phyloP scores from a whole-genome alignment of 1,284 basidiomycete genomes.

The Moesziomyces globuligerus region DNA sequence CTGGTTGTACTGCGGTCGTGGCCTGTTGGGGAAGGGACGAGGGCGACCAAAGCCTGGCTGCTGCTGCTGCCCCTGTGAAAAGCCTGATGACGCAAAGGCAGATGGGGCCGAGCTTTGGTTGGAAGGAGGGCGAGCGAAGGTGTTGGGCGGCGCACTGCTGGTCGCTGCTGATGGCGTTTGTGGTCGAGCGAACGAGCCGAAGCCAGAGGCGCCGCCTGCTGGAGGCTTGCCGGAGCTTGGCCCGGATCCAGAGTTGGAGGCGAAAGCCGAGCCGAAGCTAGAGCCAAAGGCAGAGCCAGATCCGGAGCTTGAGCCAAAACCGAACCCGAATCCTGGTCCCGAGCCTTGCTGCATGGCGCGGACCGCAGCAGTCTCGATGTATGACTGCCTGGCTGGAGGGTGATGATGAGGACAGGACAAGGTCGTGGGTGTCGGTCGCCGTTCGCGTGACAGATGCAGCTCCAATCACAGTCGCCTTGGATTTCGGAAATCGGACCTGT shows the following conservation, averaged over 20 bases:
- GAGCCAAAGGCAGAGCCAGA: slow-evolving; percentile 9
- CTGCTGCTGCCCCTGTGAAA: slow-evolving; percentile 10
- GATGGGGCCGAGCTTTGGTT: slow-evolving; percentile 4
- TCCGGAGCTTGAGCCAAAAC: not conserved
- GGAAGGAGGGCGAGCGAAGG: slow-evolving; percentile 24
- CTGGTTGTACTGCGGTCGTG: slow-evolving; percentile 15
- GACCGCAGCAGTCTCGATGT: not conserved
- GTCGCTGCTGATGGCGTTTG: slow-evolving; percentile 18
- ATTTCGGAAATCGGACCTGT: not conserved
- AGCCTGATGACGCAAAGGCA: slow-evolving; percentile 9
- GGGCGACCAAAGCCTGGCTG: slow-evolving; percentile 11
- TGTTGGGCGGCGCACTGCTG: slow-evolving; percentile 32
- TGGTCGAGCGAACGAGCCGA: slow-evolving; percentile 17
- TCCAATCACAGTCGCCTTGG: too few species aligned
- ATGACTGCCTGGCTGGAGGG: not conserved
- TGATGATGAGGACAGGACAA: not conserved
- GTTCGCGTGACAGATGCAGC: too few species aligned
- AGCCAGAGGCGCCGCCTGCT: slow-evolving; percentile 1
- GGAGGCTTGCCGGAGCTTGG: not conserved
- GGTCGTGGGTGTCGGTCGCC: too few species aligned
- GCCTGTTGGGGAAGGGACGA: slow-evolving; percentile 7
- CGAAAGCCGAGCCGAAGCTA: slow-evolving; percentile 2
- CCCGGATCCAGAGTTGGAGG: not conserved
- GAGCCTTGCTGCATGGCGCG: not conserved
- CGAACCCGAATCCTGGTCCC: not conserved